Conservation (phyloP, 805 yeast species). For the Starmerella riodocensis region DNA sequence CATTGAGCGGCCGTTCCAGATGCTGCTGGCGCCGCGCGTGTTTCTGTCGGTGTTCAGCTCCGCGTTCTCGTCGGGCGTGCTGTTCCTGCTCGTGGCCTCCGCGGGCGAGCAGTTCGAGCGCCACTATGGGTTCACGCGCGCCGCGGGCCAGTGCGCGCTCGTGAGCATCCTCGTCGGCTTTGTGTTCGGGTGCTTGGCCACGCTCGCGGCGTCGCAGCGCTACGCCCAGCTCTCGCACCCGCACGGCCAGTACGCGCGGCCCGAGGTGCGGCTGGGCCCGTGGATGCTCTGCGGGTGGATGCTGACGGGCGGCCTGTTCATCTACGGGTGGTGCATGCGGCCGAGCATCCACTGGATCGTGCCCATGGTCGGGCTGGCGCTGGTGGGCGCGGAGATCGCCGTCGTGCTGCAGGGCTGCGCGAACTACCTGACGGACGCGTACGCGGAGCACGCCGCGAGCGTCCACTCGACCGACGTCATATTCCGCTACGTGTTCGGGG, state of each 20-base stretch:
- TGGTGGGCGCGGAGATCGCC: constrained; percentile 42
- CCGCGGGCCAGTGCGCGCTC: constrained; percentile 27
- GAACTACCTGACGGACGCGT: constrained; percentile 50
- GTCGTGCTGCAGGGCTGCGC: constrained; percentile 46
- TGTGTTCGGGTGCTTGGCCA: constrained; percentile 27
- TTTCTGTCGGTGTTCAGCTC: constrained; percentile 31
- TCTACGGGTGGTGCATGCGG: constrained; percentile 79
- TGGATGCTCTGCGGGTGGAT: constrained; percentile 56
- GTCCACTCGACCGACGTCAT: constrained; percentile 53
- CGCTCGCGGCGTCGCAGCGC: constrained; percentile 25
- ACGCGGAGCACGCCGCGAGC: constrained; percentile 44
- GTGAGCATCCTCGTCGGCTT: constrained; percentile 28
- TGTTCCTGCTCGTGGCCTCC: constrained; percentile 33
- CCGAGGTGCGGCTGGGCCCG: constrained; percentile 68
- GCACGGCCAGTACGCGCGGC: constrained; percentile 39
- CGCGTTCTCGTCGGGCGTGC: constrained; percentile 33
- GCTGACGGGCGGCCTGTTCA: constrained; percentile 67
- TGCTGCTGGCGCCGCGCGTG: constrained; percentile 42
- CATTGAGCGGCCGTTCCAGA: constrained; percentile 63
- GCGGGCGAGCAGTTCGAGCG: constrained; percentile 28
- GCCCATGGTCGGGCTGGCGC: constrained; percentile 42
- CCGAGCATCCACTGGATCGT: constrained; percentile 47
- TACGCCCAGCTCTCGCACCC: constrained; percentile 24
- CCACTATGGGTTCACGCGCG: constrained; percentile 26
- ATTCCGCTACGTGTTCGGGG: constrained; percentile 42